phyloP scores from a whole-genome alignment of 169 alveolate genomes.

The Perkinsus olseni region DNA sequence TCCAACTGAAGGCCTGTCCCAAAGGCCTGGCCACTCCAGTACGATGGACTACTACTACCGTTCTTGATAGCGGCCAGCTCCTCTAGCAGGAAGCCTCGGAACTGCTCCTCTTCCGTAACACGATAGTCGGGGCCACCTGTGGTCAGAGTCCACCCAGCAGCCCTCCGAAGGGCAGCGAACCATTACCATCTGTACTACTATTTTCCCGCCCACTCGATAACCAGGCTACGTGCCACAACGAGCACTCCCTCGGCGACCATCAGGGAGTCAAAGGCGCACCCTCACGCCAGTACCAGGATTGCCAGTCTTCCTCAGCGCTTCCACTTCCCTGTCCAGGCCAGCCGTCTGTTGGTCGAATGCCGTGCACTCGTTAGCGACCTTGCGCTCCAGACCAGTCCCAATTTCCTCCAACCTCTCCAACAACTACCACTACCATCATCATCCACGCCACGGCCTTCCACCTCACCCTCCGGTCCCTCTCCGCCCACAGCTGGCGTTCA shows the following conservation, averaged over 20 bases:
- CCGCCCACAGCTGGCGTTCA: not conserved
- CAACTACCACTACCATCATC: not conserved
- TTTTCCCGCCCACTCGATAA: no score
- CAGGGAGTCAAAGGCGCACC: no score
- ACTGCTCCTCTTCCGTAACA: constrained; percentile 2
- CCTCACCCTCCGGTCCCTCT: not conserved
- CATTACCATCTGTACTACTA: no score
- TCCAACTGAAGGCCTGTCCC: not conserved
- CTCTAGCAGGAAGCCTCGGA: not conserved
- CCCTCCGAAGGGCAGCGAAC: no score
- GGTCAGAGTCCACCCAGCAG: no score
- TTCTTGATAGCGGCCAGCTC: not conserved
- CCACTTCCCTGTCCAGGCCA: not conserved
- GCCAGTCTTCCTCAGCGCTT: not conserved
- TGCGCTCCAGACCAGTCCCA: not conserved
- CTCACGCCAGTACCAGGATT: not conserved
- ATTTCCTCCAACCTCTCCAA: not conserved
- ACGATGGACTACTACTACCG: not conserved
- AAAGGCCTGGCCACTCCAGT: not conserved
- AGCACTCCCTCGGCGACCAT: no score
- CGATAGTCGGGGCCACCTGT: not conserved
- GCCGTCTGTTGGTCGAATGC: not conserved
- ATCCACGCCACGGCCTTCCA: not conserved
- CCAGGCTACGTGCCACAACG: no score
- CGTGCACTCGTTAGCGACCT: not conserved